Evolutionary conservation across 2,329 filamentous ascomycete genomes (phyloP), one percentile per base, ranked within the genome.

Genomic region (Sporothrix euskadiensis): DNA sequence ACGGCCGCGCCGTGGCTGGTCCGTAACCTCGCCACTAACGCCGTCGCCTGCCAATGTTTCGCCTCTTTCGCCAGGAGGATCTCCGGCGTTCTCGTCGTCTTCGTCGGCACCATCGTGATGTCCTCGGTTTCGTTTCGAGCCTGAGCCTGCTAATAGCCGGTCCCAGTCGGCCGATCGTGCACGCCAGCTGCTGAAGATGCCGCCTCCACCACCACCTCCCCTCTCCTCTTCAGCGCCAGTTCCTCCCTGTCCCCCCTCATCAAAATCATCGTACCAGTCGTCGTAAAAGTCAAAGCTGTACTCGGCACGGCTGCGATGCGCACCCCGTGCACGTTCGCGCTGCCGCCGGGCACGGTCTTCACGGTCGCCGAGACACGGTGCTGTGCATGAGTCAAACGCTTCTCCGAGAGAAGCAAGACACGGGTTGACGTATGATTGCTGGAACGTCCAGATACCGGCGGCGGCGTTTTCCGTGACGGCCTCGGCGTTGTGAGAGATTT

Each of bases 251-350:
- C 6, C 41, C 3, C 41, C 41, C 41, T 44, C 41, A 9, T 44
- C 9, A 44, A 86, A 83, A 68, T 89, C 87, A 72, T 88, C 85
- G 75, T 97, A 94, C 95, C 95, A 98, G 82, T 98, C 95, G 82
- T 98, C 95, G 83, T 98, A 98, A 81, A 98, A 98, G 81, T 98
- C 95, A 80, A 98, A 98, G 79, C 89, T 94, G 78, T 92, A 89
- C 82, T 98, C 94, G 39, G 94, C 92, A 70, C 89, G 82, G 2
- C 74, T 77, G 47, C 88, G 89, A 75, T 83, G 82, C 32, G 84
- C 83, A 39, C 80, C 80, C 9, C 87, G 84, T 26, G 88, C 87
- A 61, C 91, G 88, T 78, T 94, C 90, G 75, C 91, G 85, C 63
- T 85, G 83, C 73, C 93, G 89, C 41, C 92, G 89, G 68, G 89